Percentiles rank a stretch among this genome's conserved stretches.
phyloP scores from a whole-genome alignment of 2,329 filamentous ascomycete species.

The Talaromyces sp. region DNA sequence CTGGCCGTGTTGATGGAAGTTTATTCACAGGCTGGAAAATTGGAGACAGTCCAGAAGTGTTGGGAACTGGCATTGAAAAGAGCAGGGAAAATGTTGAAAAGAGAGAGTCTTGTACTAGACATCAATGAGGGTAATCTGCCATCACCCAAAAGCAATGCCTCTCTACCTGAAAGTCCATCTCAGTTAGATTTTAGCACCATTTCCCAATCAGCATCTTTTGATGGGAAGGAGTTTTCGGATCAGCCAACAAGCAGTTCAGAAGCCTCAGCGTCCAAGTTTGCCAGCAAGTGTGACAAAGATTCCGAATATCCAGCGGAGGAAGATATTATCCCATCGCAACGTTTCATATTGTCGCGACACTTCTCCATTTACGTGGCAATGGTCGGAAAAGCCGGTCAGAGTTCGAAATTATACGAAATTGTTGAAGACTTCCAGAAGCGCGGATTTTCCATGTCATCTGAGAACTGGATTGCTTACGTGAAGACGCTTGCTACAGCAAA shows the following conservation, averaged over 20 bases:
- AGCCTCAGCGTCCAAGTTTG: background rate
- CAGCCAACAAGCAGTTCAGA: background rate
- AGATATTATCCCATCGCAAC: conserved; percentile 35
- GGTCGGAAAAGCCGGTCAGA: conserved; percentile 52
- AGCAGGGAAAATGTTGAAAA: conserved; percentile 10
- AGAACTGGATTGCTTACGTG: conserved; percentile 78
- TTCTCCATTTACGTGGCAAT: conserved; percentile 53
- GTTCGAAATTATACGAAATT: conserved; percentile 49
- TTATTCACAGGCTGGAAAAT: conserved; percentile 56
- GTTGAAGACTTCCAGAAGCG: conserved; percentile 56
- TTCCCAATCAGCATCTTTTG: background rate
- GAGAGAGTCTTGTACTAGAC: background rate
- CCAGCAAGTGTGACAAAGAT: too few relatives aligned
- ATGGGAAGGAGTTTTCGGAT: background rate
- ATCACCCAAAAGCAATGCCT: background rate
- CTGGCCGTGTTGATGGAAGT: conserved; percentile 66
- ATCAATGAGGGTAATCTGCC: background rate
- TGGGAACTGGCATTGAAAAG: conserved; percentile 60
- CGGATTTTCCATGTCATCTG: conserved; percentile 71
- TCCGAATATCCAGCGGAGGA: conserved; percentile 2
- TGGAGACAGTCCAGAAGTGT: conserved; percentile 59
- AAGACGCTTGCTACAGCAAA: conserved; percentile 61
- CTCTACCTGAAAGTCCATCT: background rate
- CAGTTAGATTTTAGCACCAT: background rate
- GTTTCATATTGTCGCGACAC: conserved; percentile 48